Evolutionary conservation across 371 early-diverging fungal species (phyloP), one percentile per base, ranked within the genome.

Genomic region (Rhizopus stolonifer): DNA sequence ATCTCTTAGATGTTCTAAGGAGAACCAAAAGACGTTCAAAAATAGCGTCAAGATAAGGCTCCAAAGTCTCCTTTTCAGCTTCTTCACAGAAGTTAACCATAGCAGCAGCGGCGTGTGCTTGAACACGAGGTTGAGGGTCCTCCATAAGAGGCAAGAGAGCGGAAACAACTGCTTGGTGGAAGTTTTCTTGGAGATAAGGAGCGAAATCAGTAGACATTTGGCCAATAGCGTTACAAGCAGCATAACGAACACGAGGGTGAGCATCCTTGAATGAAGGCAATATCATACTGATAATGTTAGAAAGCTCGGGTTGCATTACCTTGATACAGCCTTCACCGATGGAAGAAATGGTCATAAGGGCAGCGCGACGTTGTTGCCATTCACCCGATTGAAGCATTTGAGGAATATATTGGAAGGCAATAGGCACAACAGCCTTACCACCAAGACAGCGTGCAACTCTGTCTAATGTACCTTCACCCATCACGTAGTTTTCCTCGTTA

Each of bases 161-260:
- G 39, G 84, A 69, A 22, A 98, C 72, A n/a, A 96, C 80, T 21
- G 70, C 49, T 32, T 85, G 79, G 58, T 93, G 90, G 80, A 80
- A 90, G 52, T 85, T 79, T 65, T 84, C 82, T 72, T 97, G 95
- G 46, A 96, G 69, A 3, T 63, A 72, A 23, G 93, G 92, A 47
- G 92, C 86, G 68, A 98, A 97, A 73, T 99, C 98, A 4, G 94
- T 94, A 45, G 91, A 88, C 89, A 99, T 86, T 74, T 98, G 98
- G 17, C 99, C 99, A 38, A 97, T 71, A 44, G 93, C 88, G 68
- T 96, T 94, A 75, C 94, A 95, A 26, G 93, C 92, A 42, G 98
- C 97, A 72, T 95, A 92, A 39, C 96, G 89, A 31, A 99, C 98
- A 52, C 98, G 87, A 15, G 95, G 90, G 60, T 98, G 94, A n/a